Base-by-base conservation (phyloP, 148 eudicot genomes). In the Camellia japonica region DNA sequence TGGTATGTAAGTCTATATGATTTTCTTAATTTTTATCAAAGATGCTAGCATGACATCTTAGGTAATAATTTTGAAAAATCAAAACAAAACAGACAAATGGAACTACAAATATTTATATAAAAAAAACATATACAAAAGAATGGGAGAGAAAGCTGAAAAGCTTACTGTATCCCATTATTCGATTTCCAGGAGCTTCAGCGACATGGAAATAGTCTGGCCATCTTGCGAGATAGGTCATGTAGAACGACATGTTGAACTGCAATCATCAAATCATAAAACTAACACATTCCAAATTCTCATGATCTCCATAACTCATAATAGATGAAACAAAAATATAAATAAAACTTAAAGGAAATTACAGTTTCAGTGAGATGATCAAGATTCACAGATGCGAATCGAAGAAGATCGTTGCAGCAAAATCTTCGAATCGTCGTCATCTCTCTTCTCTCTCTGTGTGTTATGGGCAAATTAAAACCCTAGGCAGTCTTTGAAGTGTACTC, bases 171-270 rank as follows among this genome's bases (percentile, higher is more conserved):
- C 99, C 99, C 99, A 96, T 93, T n/a, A 90, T 81, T 75, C 86
- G 92, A 80, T 85, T 84, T 49, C 94, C 92, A 4, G 98, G 98
- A 84, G 91, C 98, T 87, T 96, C 94, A 14, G 99, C 99, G 7
- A 92, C 98, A 79, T 93, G 98, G 78, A 93, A 92, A 78, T 93
- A 96, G 82, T 93, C 98, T 0, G 99, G 98, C 99, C 99, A 96
- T 74, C 98, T 84, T 9, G 99, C 98, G 84, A 93, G 80, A 82
- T 96, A 96, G 30, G 98, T 96, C 99, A 96, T 93, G 83, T 96
- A 96, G 81, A 96, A 96, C 19, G 99, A 93, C 99, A 96, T 93
- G 81, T 96, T 93, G 90, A 96, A 96, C 99, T 96, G 94, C 78
- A 80, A 73, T n/a, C 49, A 79, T 52, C 76, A 15, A 71, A 3